Evolutionary conservation across 768 basidiomycete genomes (phyloP).

Genomic region (Kwoniella sp.): DNA sequence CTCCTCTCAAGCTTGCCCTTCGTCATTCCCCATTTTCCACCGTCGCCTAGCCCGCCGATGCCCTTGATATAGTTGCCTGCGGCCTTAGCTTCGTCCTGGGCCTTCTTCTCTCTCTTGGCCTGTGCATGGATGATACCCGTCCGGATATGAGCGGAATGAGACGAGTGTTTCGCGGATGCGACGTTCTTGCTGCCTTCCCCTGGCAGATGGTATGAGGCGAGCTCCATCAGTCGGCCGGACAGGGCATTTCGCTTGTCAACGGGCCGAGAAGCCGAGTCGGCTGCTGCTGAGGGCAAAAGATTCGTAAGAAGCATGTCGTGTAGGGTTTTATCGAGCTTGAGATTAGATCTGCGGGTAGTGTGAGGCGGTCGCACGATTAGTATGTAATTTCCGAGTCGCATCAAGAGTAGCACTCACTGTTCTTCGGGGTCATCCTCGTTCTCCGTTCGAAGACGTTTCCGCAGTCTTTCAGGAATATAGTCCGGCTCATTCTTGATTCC

Average conservation of each 20-base stretch:
- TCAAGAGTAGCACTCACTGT: slow-evolving; percentile 27
- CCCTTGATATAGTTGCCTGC: slow-evolving; percentile 47
- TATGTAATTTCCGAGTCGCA: background rate
- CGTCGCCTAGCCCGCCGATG: slow-evolving; percentile 39
- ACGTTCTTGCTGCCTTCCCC: slow-evolving; percentile 45
- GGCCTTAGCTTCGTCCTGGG: slow-evolving; percentile 39
- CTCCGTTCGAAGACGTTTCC: slow-evolving; percentile 18
- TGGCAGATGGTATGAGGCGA: slow-evolving; percentile 41
- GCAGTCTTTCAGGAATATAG: slow-evolving; percentile 22
- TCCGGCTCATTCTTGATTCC: slow-evolving; percentile 30
- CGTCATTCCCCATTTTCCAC: slow-evolving; percentile 21
- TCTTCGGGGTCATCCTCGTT: slow-evolving; percentile 44
- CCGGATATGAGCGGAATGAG: slow-evolving; percentile 49
- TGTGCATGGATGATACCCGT: slow-evolving; percentile 49
- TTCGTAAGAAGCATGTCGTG: slow-evolving; percentile 52
- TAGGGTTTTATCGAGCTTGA: slow-evolving; percentile 54
- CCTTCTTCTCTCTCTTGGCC: slow-evolving; percentile 34
- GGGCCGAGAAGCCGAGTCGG: slow-evolving; percentile 36
- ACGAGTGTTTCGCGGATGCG: slow-evolving; percentile 26
- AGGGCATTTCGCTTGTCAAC: slow-evolving; percentile 52
- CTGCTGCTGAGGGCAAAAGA: slow-evolving; percentile 40
- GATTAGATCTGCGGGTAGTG: slow-evolving; percentile 40
- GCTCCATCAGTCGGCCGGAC: slow-evolving; percentile 43
- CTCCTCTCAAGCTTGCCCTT: slow-evolving; percentile 30
- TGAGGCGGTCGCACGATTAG: background rate